Evolutionary conservation across 768 basidiomycete genomes (phyloP).

Genomic region (Bullera alba): DNA sequence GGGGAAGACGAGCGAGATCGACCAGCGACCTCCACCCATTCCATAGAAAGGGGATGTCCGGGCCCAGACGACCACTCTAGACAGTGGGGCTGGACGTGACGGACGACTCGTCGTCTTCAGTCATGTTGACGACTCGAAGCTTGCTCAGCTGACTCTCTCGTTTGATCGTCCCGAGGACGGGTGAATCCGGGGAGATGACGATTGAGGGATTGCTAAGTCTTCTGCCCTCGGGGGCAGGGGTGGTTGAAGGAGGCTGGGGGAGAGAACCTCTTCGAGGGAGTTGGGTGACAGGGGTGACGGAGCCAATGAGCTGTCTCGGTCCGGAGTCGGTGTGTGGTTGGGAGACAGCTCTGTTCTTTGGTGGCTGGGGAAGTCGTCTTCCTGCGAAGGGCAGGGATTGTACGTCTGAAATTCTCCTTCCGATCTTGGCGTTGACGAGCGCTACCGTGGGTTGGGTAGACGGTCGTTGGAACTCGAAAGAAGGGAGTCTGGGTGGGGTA

Average conservation of each 20-base stretch:
- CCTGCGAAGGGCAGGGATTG: conserved; percentile 1
- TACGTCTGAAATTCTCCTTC: conserved; percentile 15
- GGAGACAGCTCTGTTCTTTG: conserved; percentile 5
- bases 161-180: not conserved
- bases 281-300: not conserved
- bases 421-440: conserved; percentile 18
- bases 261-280: conserved; percentile 13
- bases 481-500: conserved; percentile 15
- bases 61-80: too few species aligned
- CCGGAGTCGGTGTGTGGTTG: conserved; percentile 9
- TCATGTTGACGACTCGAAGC: conserved; percentile 25
- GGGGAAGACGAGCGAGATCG: too few species aligned
- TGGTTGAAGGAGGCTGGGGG: conserved; percentile 12
- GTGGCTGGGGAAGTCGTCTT: not conserved
- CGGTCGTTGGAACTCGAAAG: conserved; percentile 21
- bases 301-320: conserved; percentile 13
- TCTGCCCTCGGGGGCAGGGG: conserved; percentile 3
- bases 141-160: conserved; percentile 14
- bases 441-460: conserved; percentile 10
- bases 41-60: too few species aligned
- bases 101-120: conserved; percentile 9
- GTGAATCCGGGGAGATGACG: conserved; percentile 1
- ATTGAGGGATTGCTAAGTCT: not conserved
- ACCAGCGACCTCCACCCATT: too few species aligned
- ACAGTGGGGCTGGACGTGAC: too few species aligned